A percentile compares a stretch with the other conserved stretches of the same genome.
These are phyloP conservation scores for Podila minutissima DNA, from an alignment of 192 early-diverging fungal species.

Conservation along the genomic window DNA sequence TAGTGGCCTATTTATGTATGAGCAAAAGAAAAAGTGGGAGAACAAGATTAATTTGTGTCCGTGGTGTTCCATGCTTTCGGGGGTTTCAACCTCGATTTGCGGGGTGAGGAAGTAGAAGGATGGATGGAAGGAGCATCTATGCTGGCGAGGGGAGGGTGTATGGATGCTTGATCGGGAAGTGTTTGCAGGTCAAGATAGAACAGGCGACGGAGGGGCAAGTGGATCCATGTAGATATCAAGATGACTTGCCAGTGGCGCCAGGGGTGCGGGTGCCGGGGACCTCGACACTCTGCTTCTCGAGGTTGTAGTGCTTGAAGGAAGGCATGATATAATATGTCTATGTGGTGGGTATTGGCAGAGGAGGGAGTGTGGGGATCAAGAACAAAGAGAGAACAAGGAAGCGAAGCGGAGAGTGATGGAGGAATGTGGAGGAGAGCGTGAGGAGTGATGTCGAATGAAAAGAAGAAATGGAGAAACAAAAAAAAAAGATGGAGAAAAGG, in stretches of 20 bases:
- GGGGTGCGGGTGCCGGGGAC: conserved; percentile 57
- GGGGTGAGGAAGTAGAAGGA: not conserved
- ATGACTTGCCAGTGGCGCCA: conserved; percentile 60
- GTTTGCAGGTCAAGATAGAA: not conserved
- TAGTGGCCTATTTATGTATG: conserved; percentile 51
- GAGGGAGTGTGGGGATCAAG: not conserved
- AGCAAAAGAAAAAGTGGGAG: not conserved
- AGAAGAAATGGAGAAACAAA: conserved; percentile 1
- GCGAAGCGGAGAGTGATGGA: not conserved
- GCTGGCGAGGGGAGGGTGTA: no score
- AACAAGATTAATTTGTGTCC: not conserved
- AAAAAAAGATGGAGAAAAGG: not conserved
- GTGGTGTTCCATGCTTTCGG: not conserved
- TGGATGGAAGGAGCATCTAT: not conserved
- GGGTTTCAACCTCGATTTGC: not conserved
- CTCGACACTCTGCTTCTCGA: conserved; percentile 62
- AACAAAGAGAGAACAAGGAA: not conserved
- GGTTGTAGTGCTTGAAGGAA: conserved; percentile 43
- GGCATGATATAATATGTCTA: conserved; percentile 24
- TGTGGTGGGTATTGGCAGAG: not conserved
- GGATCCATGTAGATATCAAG: no score
- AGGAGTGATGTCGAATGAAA: not conserved
- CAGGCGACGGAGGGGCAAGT: not conserved
- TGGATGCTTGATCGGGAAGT: no score
- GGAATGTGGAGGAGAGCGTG: not conserved